Base-by-base conservation (phyloP, 164 flowering plant species). In the Aristolochia fimbriata region DNA sequence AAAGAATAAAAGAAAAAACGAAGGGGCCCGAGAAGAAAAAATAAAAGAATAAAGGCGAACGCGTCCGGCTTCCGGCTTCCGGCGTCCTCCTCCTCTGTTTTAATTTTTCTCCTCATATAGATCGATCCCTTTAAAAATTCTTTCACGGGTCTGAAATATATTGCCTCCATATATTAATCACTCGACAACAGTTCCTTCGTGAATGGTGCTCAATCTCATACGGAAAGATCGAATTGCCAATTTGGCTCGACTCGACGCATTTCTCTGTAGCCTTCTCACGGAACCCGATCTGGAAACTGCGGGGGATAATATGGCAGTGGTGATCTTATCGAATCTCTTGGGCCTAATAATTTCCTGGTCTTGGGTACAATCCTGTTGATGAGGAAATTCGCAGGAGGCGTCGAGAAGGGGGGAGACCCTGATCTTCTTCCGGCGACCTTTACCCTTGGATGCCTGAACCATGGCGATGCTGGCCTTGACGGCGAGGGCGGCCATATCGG, bases 401-500 rank as follows among this genome's bases (percentile, higher is more conserved):
- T 61, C 65, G 13, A 49, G 47, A 24, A 63, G 33, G 2, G 69
- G 69, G 11, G 64, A 64, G 17, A 64, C 47, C 13, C 58, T 57
- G 0, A 61, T 61, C 47, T 48, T 51, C 27, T 25, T 57, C 10
- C 61, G 37, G 19, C 58, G 5, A 15, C 52, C 23, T 3, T 8
- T 15, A 43, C 31, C 37, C 45, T 49, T 48, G 14, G 43, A n/a
- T 19, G 21, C 33, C 53, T 20, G 55, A 30, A 17, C 63, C 16
- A 15, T 24, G 12, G 47, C 17, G 10, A 61, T 51, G 51, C 61
- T 37, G 21, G 91, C 91, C 54, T 73, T 83, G 3, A 85, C 81
- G 11, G 86, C 87, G 54, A 85, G 49, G 7, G 81, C 83, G 0
- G 84, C 91, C 88, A 83, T 85, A n/a, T 83, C 88, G 0, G 79